A percentile compares a stretch with the other conserved stretches of the same genome.
Evolutionary conservation across 495 filamentous ascomycete species (phyloP).

Genomic region (Aspergillus affinis): DNA sequence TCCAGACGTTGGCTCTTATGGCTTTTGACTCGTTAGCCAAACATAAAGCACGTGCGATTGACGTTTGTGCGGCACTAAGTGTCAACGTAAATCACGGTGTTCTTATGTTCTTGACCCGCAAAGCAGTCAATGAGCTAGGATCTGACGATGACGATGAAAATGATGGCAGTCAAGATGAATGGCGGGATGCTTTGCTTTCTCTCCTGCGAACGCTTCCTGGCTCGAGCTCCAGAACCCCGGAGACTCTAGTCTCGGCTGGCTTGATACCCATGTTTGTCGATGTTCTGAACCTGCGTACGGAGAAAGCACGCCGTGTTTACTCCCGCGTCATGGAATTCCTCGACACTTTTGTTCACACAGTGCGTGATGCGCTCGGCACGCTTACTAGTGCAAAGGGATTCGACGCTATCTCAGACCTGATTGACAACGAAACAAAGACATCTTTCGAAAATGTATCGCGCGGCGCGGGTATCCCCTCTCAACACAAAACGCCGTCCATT

Average conservation of each 20-base stretch:
- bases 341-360: slow-evolving; percentile 78
- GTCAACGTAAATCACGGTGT: slow-evolving; percentile 95
- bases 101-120: slow-evolving; percentile 89
- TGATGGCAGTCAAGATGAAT: slow-evolving; percentile 69
- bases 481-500: slow-evolving; percentile 74
- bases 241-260: slow-evolving; percentile 79
- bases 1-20: slow-evolving; percentile 81
- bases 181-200: slow-evolving; percentile 84
- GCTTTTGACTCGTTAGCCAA: slow-evolving; percentile 79
- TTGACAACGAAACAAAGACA: slow-evolving; percentile 73
- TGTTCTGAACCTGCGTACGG: slow-evolving; percentile 78
- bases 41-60: slow-evolving; percentile 70
- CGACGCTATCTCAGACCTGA: slow-evolving; percentile 80
- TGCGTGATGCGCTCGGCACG: slow-evolving; percentile 75
- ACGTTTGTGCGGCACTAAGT: slow-evolving; percentile 82
- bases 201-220: slow-evolving; percentile 72
- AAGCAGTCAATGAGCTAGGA: slow-evolving; percentile 78
- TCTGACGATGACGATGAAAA: slow-evolving; percentile 56
- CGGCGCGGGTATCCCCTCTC: slow-evolving; percentile 71
- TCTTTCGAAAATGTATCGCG: slow-evolving; percentile 61
- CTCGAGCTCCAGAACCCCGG: slow-evolving; percentile 67
- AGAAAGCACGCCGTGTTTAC: slow-evolving; percentile 77
- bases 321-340: slow-evolving; percentile 80
- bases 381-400: slow-evolving; percentile 78
- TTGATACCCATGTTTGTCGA: slow-evolving; percentile 88